Evolutionary conservation across 2,329 filamentous ascomycete genomes (phyloP).

Genomic region (Penicillium sp.): DNA sequence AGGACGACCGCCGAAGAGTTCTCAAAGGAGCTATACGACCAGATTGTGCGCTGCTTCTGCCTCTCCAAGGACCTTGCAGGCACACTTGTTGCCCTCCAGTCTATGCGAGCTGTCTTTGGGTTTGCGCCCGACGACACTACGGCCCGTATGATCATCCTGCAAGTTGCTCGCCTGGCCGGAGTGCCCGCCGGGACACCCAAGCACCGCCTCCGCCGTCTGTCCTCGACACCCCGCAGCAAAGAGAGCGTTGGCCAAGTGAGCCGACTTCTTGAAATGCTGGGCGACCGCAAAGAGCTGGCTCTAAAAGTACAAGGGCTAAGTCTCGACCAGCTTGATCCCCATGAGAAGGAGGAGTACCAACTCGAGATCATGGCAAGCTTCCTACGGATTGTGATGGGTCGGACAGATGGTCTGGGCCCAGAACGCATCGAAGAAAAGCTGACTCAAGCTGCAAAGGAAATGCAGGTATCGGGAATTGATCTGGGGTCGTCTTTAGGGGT

Average conservation of each 20-base stretch:
- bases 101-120: constrained; percentile 45
- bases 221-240: constrained; percentile 42
- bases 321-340: constrained; percentile 36
- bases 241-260: constrained; percentile 46
- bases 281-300: constrained; percentile 35
- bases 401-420: constrained; percentile 26
- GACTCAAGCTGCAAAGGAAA: constrained; percentile 35
- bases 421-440: constrained; percentile 36
- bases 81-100: constrained; percentile 50
- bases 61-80: constrained; percentile 50
- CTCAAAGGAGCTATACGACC: constrained; percentile 51
- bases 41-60: constrained; percentile 53
- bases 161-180: constrained; percentile 48
- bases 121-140: constrained; percentile 49
- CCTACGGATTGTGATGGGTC: constrained; percentile 41
- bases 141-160: constrained; percentile 48
- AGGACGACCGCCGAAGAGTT: constrained; percentile 38
- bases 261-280: constrained; percentile 46
- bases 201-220: constrained; percentile 42
- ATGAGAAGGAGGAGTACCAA: constrained; percentile 40
- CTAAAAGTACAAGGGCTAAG: constrained; percentile 33
- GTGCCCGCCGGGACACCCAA: constrained; percentile 33
- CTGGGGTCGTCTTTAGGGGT: constrained; percentile 30
- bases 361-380: constrained; percentile 45
- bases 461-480: constrained; percentile 35